Base-by-base conservation (phyloP, 2,329 filamentous ascomycete genomes). In the Aspergillus sp. region DNA sequence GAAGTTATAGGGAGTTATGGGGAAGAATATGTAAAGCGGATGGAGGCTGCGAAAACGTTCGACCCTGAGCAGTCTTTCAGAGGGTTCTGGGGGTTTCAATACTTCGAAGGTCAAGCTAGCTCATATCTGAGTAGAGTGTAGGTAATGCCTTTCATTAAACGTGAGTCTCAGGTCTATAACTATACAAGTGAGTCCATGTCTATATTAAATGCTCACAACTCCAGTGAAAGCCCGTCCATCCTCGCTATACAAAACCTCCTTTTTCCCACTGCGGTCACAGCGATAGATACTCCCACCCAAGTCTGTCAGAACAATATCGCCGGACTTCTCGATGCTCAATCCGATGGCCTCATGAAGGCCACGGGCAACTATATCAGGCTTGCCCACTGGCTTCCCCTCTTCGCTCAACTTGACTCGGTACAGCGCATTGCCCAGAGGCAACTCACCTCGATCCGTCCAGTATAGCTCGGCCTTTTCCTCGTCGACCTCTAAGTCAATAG, bases 361-460 rank as follows among this genome's bases (percentile, higher is more conserved):
- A 39, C 73, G 60, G 0, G 59, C 52, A 5, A 74, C 24, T 13
- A 73, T 51, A 7, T 66, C 60, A 7, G 76, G 52, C 17, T 73
- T 66, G 39, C 72, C 60, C 47, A 71, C 64, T 11, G 65, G 61
- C 13, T 45, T 20, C 12, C 57, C 56, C 61, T 43, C 36, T 5
- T 57, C 53, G 58, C 68, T 30, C 42, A 68, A 43, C 1, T 30
- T 55, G 1, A 71, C 71, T 5, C 74, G 67, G 64, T 85, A 83
- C 56, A 87, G 60, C 11, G 78, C 78, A 64, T 84, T 85, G 0
- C 84, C 84, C 8, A 69, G 65, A 0, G 84, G 84, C 1, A 80
- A 68, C 60, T 87, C 84, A 4, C 84, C 85, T 0, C 85, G 74
- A 61, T 87, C 85, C 0, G 84, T 85, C 85, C 84, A 87, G 67